Evolutionary conservation across 305 asterid species (phyloP).

Genomic region (Rubia peregrina): DNA sequence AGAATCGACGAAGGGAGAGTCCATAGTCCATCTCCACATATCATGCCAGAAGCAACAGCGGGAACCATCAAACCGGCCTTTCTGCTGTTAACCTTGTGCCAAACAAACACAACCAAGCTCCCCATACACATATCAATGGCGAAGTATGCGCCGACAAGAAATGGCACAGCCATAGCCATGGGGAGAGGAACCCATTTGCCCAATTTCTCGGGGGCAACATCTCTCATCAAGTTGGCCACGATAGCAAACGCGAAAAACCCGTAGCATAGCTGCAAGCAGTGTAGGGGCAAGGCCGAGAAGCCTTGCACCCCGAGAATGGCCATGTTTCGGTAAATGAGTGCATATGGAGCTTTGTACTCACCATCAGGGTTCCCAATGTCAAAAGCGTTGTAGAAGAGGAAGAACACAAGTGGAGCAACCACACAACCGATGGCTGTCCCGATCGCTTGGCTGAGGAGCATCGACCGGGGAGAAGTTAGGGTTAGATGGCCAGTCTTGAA

Average conservation of each 20-base stretch:
- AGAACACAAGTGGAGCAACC: slow-evolving; percentile 69
- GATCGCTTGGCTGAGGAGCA: slow-evolving; percentile 70
- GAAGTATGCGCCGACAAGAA: slow-evolving; percentile 70
- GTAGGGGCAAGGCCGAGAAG: slow-evolving; percentile 67
- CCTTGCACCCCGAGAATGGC: slow-evolving; percentile 79
- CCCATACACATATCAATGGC: slow-evolving; percentile 86
- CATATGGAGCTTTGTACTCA: slow-evolving; percentile 74
- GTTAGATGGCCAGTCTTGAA: slow-evolving; percentile 85
- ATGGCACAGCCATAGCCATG: slow-evolving; percentile 93
- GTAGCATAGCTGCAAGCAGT: slow-evolving; percentile 64
- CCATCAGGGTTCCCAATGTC: slow-evolving; percentile 62
- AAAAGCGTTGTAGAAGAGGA: slow-evolving; percentile 65
- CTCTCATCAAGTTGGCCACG: slow-evolving; percentile 47
- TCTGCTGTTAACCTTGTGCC: slow-evolving; percentile 39
- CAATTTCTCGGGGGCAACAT: slow-evolving; percentile 26
- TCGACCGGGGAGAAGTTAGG: slow-evolving; percentile 76
- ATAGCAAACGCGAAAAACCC: slow-evolving; percentile 66
- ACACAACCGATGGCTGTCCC: slow-evolving; percentile 84
- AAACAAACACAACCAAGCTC: slow-evolving; percentile 52
- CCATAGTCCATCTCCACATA: slow-evolving; percentile 88
- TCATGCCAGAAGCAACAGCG: slow-evolving; percentile 77
- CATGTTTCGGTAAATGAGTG: slow-evolving; percentile 68
- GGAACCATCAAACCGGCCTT: slow-evolving; percentile 64
- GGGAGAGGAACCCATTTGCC: slow-evolving; percentile 67
- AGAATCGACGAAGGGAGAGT: slow-evolving; percentile 67